These are phyloP conservation scores for Thalassiosira mediterranea DNA, from an alignment of 352 stramenopile genomes.

Conservation along the genomic window DNA sequence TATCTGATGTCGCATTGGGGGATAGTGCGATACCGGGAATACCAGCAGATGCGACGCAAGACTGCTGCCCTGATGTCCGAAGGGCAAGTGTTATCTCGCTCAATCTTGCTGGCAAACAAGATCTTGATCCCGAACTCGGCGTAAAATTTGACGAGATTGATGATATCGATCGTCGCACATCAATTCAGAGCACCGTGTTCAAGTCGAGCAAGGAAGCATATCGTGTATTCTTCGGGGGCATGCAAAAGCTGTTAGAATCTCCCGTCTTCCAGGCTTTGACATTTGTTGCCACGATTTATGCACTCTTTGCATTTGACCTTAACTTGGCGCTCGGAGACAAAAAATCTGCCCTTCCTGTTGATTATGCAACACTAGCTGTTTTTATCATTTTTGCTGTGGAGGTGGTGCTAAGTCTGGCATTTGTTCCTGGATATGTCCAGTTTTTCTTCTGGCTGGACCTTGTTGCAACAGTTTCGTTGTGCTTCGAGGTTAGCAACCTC, in stretches of 20 bases:
- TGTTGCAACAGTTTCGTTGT: slow-evolving; percentile 48
- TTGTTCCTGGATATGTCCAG: slow-evolving; percentile 54
- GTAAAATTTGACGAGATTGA: slow-evolving; percentile 12
- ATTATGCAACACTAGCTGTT: slow-evolving; percentile 40
- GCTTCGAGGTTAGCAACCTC: slow-evolving; percentile 51
- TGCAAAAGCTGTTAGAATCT: slow-evolving; percentile 44
- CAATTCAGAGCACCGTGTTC: slow-evolving; percentile 27
- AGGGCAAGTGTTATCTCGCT: slow-evolving; percentile 52
- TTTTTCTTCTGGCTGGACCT: slow-evolving; percentile 62
- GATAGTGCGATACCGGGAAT: slow-evolving; percentile 57
- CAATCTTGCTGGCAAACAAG: slow-evolving; percentile 6
- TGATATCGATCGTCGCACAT: slow-evolving; percentile 1
- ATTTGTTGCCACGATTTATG: slow-evolving; percentile 55
- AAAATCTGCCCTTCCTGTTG: slow-evolving; percentile 27
- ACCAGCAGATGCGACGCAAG: slow-evolving; percentile 52
- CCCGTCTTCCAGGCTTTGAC: slow-evolving; percentile 50
- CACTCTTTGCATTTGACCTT: slow-evolving; percentile 61
- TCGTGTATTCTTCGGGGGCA: slow-evolving; percentile 9
- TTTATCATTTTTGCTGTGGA: slow-evolving; percentile 58
- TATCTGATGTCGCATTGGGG: slow-evolving; percentile 10
- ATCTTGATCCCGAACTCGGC: slow-evolving; percentile 42
- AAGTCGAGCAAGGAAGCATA: slow-evolving; percentile 24
- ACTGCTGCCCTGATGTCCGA: slow-evolving; percentile 25
- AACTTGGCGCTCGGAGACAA: slow-evolving; percentile 52
- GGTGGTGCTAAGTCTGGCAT: slow-evolving; percentile 47